Conservation (phyloP, 345 rosid genomes). For the Diplotaxis tenuifolia region DNA sequence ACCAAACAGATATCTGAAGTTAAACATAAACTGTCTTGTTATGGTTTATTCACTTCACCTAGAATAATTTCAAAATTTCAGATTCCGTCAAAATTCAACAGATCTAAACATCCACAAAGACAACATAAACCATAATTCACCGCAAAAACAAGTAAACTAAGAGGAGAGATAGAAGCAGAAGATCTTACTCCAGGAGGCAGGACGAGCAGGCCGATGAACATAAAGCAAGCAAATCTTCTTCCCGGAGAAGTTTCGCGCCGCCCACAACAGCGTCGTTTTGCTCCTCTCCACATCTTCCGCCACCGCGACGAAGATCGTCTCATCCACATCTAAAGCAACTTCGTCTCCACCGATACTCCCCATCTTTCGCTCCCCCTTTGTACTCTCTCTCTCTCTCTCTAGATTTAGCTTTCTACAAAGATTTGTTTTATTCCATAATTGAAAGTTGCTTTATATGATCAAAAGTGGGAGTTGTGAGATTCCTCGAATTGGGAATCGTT, state of each 20-base stretch:
- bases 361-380: slow-evolving; percentile 36
- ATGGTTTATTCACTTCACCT: neutral
- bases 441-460: slow-evolving; percentile 23
- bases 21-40: neutral
- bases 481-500: slow-evolving; percentile 36
- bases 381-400: slow-evolving; percentile 26
- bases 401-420: slow-evolving; percentile 1
- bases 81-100: neutral
- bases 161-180: slow-evolving; percentile 12
- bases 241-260: slow-evolving; percentile 55
- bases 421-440: neutral
- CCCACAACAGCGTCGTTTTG: slow-evolving; percentile 66
- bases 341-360: slow-evolving; percentile 39
- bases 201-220: slow-evolving; percentile 54
- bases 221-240: slow-evolving; percentile 77
- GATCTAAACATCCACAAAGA: slow-evolving; percentile 6
- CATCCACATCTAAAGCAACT: slow-evolving; percentile 44
- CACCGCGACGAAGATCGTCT: slow-evolving; percentile 76
- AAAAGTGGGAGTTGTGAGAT: slow-evolving; percentile 28
- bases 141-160: neutral
- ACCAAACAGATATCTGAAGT: slow-evolving; percentile 16
- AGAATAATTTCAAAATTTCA: neutral
- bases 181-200: slow-evolving; percentile 33
- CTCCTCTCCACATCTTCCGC: slow-evolving; percentile 62
- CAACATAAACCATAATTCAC: neutral